These are phyloP conservation scores for Theobroma cacao DNA, from an alignment of 345 rosid species.

Conservation along the genomic window DNA sequence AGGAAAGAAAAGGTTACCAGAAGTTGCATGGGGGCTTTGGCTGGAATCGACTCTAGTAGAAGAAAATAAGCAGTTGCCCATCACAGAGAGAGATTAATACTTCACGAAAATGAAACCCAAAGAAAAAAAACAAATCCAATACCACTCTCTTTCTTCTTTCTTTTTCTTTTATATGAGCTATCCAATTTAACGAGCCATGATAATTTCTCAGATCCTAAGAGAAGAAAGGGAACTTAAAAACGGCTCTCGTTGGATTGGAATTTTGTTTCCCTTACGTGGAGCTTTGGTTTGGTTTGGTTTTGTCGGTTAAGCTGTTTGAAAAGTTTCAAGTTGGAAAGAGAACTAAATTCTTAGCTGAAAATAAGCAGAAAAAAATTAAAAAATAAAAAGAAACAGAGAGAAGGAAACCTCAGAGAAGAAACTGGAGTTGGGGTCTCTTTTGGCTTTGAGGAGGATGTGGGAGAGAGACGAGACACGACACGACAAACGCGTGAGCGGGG, in stretches of 20 bases:
- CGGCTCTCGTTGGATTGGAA: conserved; percentile 1
- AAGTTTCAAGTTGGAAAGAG: neutral
- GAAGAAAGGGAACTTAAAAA: neutral
- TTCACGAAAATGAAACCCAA: no score
- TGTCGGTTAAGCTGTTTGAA: neutral
- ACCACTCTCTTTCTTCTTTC: neutral
- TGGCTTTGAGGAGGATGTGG: neutral
- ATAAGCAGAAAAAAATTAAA: neutral
- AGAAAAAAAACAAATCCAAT: neutral
- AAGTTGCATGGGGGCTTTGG: conserved; percentile 50
- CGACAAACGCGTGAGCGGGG: neutral
- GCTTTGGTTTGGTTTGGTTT: neutral
- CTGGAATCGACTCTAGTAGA: conserved; percentile 61
- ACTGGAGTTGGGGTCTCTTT: neutral
- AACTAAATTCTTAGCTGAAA: neutral
- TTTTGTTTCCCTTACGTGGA: neutral
- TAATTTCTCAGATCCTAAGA: neutral
- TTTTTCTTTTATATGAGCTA: neutral
- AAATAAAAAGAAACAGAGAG: neutral
- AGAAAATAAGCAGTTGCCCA: conserved; percentile 80
- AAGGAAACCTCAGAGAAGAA: neutral
- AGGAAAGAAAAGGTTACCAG: conserved; percentile 40
- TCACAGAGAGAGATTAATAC: conserved; percentile 12
- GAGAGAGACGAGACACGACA: neutral
- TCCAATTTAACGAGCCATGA: neutral